These are phyloP conservation scores for Saccharum hybrid DNA, from an alignment of 202 grass and related monocot genomes.

Conservation along the genomic window DNA sequence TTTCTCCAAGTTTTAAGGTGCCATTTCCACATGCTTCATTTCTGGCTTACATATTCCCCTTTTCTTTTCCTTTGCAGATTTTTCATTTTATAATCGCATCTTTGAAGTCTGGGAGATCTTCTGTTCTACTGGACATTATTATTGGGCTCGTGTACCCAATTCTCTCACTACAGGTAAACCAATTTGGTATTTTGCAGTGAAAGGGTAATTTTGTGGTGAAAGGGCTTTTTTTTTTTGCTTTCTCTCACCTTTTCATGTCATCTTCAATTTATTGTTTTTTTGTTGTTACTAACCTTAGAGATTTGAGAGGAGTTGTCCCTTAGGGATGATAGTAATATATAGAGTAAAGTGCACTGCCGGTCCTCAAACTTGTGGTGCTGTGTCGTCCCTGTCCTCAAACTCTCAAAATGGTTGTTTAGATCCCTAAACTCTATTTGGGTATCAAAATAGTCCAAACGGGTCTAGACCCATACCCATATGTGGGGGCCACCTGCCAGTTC, in stretches of 20 bases:
- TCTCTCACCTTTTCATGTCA: neutral
- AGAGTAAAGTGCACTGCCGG: no score
- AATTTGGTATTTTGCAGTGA: neutral
- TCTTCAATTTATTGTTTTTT: conserved; percentile 4
- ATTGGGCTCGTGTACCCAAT: conserved; percentile 72
- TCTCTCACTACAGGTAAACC: conserved; percentile 86
- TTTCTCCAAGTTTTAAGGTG: conserved; percentile 21
- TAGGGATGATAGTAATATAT: neutral
- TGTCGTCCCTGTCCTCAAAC: no score
- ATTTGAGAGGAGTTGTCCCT: neutral
- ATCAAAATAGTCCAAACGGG: no score
- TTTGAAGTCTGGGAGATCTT: conserved; percentile 90
- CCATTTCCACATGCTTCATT: conserved; percentile 42
- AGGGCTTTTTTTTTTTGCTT: neutral
- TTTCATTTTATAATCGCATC: conserved; percentile 92
- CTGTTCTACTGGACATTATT: conserved; percentile 81
- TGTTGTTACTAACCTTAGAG: neutral
- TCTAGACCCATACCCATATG: no score
- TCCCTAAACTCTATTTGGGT: no score
- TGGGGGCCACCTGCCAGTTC: no score
- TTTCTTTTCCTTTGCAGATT: conserved; percentile 62
- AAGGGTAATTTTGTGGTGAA: neutral
- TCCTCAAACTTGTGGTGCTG: no score
- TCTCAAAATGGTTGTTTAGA: no score
- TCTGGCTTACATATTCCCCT: conserved; percentile 20